These are phyloP conservation scores for Keithomyces neogunnii DNA, from an alignment of 2,329 filamentous ascomycete genomes.

Conservation along the genomic window DNA sequence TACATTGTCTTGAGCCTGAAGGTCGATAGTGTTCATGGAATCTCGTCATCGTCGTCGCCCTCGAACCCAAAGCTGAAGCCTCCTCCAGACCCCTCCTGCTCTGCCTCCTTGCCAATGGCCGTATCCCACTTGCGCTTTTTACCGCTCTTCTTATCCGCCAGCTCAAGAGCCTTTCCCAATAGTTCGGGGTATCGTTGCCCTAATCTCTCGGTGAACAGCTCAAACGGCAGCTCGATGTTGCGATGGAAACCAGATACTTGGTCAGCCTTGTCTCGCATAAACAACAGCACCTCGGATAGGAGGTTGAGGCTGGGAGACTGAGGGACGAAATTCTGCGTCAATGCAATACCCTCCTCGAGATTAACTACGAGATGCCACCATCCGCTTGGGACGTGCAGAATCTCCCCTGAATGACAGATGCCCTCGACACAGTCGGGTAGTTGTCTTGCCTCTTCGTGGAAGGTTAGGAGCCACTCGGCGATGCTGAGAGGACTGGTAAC, in stretches of 20 bases:
- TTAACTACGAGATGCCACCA: conserved; percentile 98
- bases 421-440: conserved; percentile 76
- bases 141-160: conserved; percentile 54
- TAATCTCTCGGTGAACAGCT: conserved; percentile 65
- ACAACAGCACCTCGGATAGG: conserved; percentile 66
- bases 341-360: conserved; percentile 70
- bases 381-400: conserved; percentile 84
- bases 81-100: conserved; percentile 20
- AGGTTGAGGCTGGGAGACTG: conserved; percentile 44
- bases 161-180: conserved; percentile 54
- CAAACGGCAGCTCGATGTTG: conserved; percentile 63
- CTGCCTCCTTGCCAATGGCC: conserved; percentile 42
- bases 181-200: conserved; percentile 53
- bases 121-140: conserved; percentile 85
- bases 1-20: too few species aligned
- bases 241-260: conserved; percentile 81
- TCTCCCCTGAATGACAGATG: conserved; percentile 74
- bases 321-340: conserved; percentile 95
- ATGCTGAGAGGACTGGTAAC: conserved; percentile 92
- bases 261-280: conserved; percentile 72
- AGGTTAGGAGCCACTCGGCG: conserved; percentile 89
- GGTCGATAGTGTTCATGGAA: conserved; percentile 22
- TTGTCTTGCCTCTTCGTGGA: conserved; percentile 73
- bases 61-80: conserved; percentile 47
- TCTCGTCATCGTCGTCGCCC: conserved; percentile 37